Evolutionary conservation across 805 yeast species (phyloP), one percentile per base, ranked within the genome.

Genomic region (Zygosaccharomyces pseudorouxii): DNA sequence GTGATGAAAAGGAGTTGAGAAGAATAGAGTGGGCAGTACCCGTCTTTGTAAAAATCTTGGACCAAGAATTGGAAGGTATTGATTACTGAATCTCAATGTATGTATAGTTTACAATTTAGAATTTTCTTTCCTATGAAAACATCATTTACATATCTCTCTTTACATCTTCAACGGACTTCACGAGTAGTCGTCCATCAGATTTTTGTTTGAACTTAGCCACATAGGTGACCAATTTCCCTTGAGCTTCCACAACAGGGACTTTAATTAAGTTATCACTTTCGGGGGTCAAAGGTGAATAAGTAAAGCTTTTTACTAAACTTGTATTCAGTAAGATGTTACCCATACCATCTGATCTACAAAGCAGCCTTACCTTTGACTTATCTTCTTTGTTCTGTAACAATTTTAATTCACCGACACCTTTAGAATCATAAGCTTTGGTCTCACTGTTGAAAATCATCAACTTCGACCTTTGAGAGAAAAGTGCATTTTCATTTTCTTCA

Each of bases 281-380:
- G 48, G 62, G 56, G 14, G 67, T 57, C 38, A 81, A 71, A 3
- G 78, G 72, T 9, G 76, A 71, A 63, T 89, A 90, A 1, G 71
- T 71, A 50, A 88, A 70, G 44, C 78, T 79, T 46, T 76, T 76
- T 8, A 78, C 71, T 9, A 89, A 66, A n/a, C 73, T 68, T 11
- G 81, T 72, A 63, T 92, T 92, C 51, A 92, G 68, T 40, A 92
- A 66, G 12, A 89, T 82, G 57, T 95, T 78, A 35, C 85, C 84
- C 35, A 89, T 82, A 25, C 96, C 97, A 48, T 90, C 98, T 0
- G 97, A 87, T 59, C 98, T 80, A 18, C 92, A 76, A 31, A 92
- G 70, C 11, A 87, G 69, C 64, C 98, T 80, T 2, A 82, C 63
- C 61, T 87, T 87, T 0, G 62, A 52, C 19, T 72, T 70, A 8